Evolutionary conservation across 2,329 filamentous ascomycete genomes (phyloP), one percentile per base, ranked within the genome.

Genomic region (Hypoxylon sp.): DNA sequence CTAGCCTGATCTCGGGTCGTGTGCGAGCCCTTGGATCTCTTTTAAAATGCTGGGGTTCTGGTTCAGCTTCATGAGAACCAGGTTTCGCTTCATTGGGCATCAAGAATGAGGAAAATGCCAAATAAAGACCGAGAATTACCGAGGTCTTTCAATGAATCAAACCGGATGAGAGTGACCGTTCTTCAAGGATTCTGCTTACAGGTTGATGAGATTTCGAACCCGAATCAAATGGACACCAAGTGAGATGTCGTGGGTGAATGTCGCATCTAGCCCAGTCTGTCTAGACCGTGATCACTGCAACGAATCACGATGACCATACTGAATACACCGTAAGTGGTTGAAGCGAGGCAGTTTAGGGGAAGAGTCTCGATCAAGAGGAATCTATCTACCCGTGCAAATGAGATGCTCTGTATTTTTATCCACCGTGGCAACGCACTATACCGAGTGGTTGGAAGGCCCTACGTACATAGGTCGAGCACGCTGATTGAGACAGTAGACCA

Each of bases 31-130:
- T 52, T 49, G 58, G 45, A 52, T 63, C 41, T 38, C 30, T n/a
- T 49, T 59, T 38, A 23, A 38, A 43, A 59, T 56, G 32, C 51
- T 56, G 21, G 48, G 60, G 60, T 46, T n/a, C 30, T 48, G 57
- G 45, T 50, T 59, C 60, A 60, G 58, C 57, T 52, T 69, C 46
- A 32, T 34, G 21, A 14, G 32, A 55, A n/a, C 56, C 60, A 48
- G 50, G 38, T 55, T 45, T 63, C 45, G 19, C 52, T 28, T 56
- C 57, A 63, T 67, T 65, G 58, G 60, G 67, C 67, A 69, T 62
- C 60, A 67, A 67, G 45, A 19, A 43, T 34, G 61, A 70, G 60
- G 64, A 32, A 49, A 34, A 62, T 45, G 28, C 55, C 17, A n/a
- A 68, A 45, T 28, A 51, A 46, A 38, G 45, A 56, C 46, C 59